A percentile compares a stretch with the other conserved stretches of the same genome.
These are phyloP conservation scores for Lactifluus subvellereus DNA, from an alignment of 768 basidiomycete species.

Conservation along the genomic window DNA sequence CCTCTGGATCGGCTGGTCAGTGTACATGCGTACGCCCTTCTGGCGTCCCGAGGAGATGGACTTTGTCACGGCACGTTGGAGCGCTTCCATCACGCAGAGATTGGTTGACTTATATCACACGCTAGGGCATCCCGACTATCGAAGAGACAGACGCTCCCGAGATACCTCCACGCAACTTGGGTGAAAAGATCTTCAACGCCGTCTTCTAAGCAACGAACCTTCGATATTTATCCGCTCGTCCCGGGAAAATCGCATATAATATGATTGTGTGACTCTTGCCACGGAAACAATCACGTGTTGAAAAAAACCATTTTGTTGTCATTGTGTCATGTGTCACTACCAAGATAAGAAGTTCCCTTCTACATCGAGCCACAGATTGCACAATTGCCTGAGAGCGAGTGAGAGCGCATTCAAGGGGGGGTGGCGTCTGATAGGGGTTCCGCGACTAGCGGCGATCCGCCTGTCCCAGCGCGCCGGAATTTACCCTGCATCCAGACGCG, in stretches of 20 bases:
- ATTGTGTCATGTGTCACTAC: background rate
- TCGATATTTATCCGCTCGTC: background rate
- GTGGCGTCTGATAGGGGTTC: background rate
- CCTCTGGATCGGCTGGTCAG: constrained; percentile 42
- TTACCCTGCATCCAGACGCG: constrained; percentile 92
- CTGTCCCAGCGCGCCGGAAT: constrained; percentile 39
- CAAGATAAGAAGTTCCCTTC: background rate
- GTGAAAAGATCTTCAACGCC: constrained; percentile 43
- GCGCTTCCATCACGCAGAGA: background rate
- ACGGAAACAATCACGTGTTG: background rate
- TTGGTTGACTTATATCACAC: background rate
- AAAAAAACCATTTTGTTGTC: background rate
- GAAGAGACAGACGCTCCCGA: constrained; percentile 63
- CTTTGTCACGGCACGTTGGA: constrained; percentile 51
- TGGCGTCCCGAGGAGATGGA: constrained; percentile 66
- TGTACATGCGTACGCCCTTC: constrained; percentile 35
- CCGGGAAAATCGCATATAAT: too few species aligned
- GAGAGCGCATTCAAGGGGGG: background rate
- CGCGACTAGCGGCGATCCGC: background rate
- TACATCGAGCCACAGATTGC: background rate
- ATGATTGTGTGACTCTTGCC: too few species aligned
- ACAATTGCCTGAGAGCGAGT: background rate
- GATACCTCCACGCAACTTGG: constrained; percentile 44
- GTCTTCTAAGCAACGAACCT: constrained; percentile 40
- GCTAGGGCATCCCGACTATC: constrained; percentile 56